Evolutionary conservation across 306 rosid genomes (phyloP).

Genomic region (Vigna angularis): DNA sequence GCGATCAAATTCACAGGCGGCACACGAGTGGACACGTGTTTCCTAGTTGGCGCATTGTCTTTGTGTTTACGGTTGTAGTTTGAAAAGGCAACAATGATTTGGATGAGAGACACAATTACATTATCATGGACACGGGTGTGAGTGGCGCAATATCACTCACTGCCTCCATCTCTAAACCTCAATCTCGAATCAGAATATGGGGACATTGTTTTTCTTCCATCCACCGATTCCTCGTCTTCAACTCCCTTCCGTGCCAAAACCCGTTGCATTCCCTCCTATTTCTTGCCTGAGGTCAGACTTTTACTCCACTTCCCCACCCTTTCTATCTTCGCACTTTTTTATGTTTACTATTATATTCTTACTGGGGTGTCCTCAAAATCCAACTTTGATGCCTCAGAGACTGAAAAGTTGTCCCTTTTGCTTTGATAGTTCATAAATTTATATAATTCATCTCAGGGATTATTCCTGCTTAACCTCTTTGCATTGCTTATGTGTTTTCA

Average conservation of each 20-base stretch:
- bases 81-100: background rate
- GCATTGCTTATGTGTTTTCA: conserved; percentile 44
- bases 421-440: conserved; percentile 15
- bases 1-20: background rate
- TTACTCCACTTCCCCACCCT: background rate
- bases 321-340: background rate
- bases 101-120: background rate
- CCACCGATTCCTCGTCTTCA: conserved; percentile 41
- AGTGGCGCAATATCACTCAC: background rate
- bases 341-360: conserved; percentile 13
- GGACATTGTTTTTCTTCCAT: conserved; percentile 40
- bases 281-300: conserved; percentile 56
- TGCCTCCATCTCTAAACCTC: background rate
- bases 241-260: conserved; percentile 21
- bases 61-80: background rate
- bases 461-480: conserved; percentile 18
- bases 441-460: background rate
- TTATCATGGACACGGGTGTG: conserved; percentile 19
- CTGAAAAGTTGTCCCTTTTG: background rate
- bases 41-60: background rate
- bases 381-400: conserved; percentile 13
- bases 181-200: conserved; percentile 34
- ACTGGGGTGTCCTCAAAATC: conserved; percentile 25
- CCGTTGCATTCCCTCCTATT: conserved; percentile 43
- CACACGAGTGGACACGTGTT: conserved; percentile 33